A percentile compares a stretch with the other conserved stretches of the same genome.
These are phyloP conservation scores for Mucor indicus DNA, from an alignment of 371 early-diverging fungal genomes.

Conservation along the genomic window DNA sequence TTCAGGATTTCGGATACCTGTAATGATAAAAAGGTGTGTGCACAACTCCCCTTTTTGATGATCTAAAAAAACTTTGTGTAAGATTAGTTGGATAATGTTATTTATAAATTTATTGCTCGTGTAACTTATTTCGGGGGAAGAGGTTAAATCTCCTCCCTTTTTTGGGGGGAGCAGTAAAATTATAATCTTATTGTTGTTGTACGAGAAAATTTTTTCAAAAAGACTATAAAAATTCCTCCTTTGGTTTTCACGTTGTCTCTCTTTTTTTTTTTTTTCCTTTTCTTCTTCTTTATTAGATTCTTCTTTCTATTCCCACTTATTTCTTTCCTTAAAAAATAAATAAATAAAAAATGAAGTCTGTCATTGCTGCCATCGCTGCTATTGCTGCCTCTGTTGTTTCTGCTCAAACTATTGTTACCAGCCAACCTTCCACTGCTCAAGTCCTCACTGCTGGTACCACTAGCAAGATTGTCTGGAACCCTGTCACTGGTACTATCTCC, in stretches of 20 bases:
- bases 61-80: constrained; percentile 5
- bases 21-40: constrained; percentile 5
- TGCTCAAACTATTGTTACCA: constrained; percentile 22
- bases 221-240: too few relatives aligned
- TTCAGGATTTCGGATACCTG: constrained; percentile 1
- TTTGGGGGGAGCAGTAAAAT: too few relatives aligned
- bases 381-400: constrained; percentile 31
- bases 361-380: constrained; percentile 34
- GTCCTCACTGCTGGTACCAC: constrained; percentile 33
- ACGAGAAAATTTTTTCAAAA: neutral
- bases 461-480: constrained; percentile 35
- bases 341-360: constrained; percentile 25
- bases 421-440: constrained; percentile 32
- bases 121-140: too few relatives aligned
- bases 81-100: too few relatives aligned
- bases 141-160: too few relatives aligned
- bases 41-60: constrained; percentile 5
- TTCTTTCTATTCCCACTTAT: neutral
- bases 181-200: too few relatives aligned
- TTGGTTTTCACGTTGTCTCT: constrained; percentile 5
- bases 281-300: constrained; percentile 1
- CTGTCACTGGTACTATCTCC: constrained; percentile 28
- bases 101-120: too few relatives aligned
- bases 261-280: neutral
- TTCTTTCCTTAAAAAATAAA: constrained; percentile 3